Evolutionary conservation across 305 asterid species (phyloP).

Genomic region (Fraxinus albicans): DNA sequence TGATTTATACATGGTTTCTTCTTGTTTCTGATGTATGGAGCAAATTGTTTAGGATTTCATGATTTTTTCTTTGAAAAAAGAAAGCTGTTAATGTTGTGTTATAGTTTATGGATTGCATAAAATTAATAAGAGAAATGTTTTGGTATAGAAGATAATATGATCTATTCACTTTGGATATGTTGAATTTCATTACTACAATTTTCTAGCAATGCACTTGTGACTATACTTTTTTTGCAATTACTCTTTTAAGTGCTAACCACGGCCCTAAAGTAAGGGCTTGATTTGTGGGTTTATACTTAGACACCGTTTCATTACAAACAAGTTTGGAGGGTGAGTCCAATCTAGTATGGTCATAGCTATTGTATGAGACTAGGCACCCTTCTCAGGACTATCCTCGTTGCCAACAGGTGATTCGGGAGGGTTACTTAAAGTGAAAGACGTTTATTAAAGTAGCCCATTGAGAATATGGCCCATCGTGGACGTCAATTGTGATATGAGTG

Average conservation of each 20-base stretch:
- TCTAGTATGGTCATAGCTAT: background rate
- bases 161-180: background rate
- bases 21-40: background rate
- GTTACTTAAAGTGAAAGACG: background rate
- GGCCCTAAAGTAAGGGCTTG: background rate
- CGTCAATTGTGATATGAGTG: background rate
- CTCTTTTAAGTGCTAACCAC: background rate
- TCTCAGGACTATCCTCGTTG: background rate
- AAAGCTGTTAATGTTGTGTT: background rate
- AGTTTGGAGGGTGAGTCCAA: background rate
- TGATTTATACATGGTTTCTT: background rate
- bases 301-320: background rate
- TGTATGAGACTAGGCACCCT: background rate
- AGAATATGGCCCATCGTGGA: background rate
- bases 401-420: background rate
- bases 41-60: background rate
- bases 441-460: background rate
- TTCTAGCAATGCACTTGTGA: background rate
- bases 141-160: background rate
- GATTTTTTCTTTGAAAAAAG: background rate
- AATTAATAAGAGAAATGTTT: background rate
- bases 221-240: background rate
- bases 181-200: background rate
- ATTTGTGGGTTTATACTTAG: background rate
- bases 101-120: background rate